Evolutionary conservation across 371 early-diverging fungal species (phyloP).

Genomic region (Mucor velutinosus): DNA sequence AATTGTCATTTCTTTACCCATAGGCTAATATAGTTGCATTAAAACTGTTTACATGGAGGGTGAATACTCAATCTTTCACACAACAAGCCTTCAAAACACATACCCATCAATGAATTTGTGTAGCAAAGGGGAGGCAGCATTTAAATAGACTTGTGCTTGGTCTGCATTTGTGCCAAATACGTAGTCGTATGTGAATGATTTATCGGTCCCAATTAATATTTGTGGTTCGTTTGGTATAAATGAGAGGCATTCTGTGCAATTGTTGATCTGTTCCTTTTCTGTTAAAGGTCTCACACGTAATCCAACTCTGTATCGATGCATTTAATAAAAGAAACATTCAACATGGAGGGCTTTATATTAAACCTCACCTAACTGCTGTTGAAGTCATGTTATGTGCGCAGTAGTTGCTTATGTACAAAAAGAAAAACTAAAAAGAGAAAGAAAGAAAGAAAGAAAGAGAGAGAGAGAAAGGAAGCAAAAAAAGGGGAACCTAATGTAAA

Average conservation of each 20-base stretch:
- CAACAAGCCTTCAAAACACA: background rate
- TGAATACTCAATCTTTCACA: background rate
- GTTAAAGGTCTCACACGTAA: conserved; percentile 83
- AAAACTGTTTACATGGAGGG: conserved; percentile 41
- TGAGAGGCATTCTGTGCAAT: conserved; percentile 74
- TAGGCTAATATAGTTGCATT: conserved; percentile 96
- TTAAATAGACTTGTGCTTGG: conserved; percentile 79
- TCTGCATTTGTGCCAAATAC: conserved; percentile 73
- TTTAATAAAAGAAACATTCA: background rate
- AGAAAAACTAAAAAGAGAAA: background rate
- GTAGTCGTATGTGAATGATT: conserved; percentile 87
- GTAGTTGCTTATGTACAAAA: background rate
- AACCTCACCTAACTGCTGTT: conserved; percentile 40
- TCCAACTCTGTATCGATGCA: conserved; percentile 61
- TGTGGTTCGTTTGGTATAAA: conserved; percentile 69
- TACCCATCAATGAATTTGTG: conserved; percentile 90
- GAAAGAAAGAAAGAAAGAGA: background rate
- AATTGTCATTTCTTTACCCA: conserved; percentile 60
- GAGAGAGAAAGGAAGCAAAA: conserved; percentile 2
- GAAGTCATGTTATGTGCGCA: conserved; percentile 27
- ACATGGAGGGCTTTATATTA: background rate
- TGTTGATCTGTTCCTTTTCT: conserved; percentile 74
- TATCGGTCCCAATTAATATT: conserved; percentile 69
- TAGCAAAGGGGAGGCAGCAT: conserved; percentile 74
- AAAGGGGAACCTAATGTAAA: conserved; percentile 1